Base-by-base conservation (phyloP, 768 basidiomycete species). In the Hypholoma fasciculare region DNA sequence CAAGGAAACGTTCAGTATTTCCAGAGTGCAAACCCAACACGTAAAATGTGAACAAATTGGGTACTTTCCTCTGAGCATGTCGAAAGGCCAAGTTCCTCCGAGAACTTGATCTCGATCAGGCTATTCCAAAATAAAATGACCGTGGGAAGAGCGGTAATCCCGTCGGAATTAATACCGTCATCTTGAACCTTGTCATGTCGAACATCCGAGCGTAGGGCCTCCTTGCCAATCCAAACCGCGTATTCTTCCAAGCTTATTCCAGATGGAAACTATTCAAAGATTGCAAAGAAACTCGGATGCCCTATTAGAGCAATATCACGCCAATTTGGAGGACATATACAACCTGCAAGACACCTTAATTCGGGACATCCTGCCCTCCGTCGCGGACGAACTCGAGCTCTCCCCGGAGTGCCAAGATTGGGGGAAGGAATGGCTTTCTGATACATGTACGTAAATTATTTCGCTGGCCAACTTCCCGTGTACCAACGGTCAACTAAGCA, bases 341-440 rank as follows among this genome's bases (percentile, higher is more conserved):
- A 72, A 68, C 42, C 65, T 90, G 2, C 86, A 85, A 63, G 68
- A 71, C 19, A 81, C 79, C 3, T 67, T 90, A 47, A 77, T 81
- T 61, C 69, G 78, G 30, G 79, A 86, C 48, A 78, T 90, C 49
- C 70, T 90, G 56, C 86, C 87, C 58, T 82, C 81, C 52, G 71
- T 89, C 54, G 71, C 71, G 20, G 80, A 84, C 64, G 88, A 90
- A 67, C 77, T 87, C 27, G 74, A 75, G 39, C 77, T 88, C 47
- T 69, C 74, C 59, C 72, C 74, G 50, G 73, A 75, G 14, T 78
- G 79, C 58, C 71, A 74, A 57, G 72, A 76, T 60, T 83, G 82
- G 82, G 81, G 83, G 26, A 75, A 69, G 38, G 79, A 82, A 67
- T 92, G 87, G 88, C 71, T 90, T 34, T 72, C 76, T 30, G 89